These are phyloP conservation scores for Talaromyces sp. DNA, from an alignment of 2,329 filamentous ascomycete genomes.

Conservation along the genomic window DNA sequence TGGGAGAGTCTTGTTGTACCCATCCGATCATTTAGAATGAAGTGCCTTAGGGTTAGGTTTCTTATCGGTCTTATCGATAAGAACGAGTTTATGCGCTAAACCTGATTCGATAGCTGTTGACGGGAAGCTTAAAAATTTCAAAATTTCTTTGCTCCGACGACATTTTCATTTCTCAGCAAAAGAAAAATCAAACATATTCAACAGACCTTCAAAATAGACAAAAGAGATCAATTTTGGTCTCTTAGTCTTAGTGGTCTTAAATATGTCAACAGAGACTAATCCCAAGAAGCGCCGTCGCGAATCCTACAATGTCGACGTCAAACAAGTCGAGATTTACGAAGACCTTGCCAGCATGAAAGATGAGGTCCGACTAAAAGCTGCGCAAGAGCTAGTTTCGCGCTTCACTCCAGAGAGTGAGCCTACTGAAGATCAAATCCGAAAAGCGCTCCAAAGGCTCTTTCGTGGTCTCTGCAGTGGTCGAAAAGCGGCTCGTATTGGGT, in stretches of 20 bases:
- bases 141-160: neutral
- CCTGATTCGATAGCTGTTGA: conserved; percentile 14
- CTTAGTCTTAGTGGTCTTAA: neutral
- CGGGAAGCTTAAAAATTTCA: conserved; percentile 19
- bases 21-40: too few species aligned
- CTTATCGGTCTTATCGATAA: neutral
- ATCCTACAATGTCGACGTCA: conserved; percentile 39
- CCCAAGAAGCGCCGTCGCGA: conserved; percentile 40
- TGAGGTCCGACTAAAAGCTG: conserved; percentile 43
- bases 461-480: conserved; percentile 83
- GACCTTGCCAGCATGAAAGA: conserved; percentile 45
- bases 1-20: too few species aligned
- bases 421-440: conserved; percentile 38
- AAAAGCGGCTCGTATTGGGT: conserved; percentile 82
- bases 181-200: neutral
- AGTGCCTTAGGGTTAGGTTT: too few species aligned
- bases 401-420: conserved; percentile 39
- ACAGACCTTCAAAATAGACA: neutral
- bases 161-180: neutral
- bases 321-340: conserved; percentile 47
- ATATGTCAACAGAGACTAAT: conserved; percentile 27
- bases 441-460: conserved; percentile 61
- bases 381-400: conserved; percentile 39
- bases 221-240: neutral
- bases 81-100: conserved; percentile 16